A percentile compares a stretch with the other conserved stretches of the same genome.
These are phyloP conservation scores for Pestalotiopsis sp. DNA, from an alignment of 2,329 filamentous ascomycete species.

Conservation along the genomic window DNA sequence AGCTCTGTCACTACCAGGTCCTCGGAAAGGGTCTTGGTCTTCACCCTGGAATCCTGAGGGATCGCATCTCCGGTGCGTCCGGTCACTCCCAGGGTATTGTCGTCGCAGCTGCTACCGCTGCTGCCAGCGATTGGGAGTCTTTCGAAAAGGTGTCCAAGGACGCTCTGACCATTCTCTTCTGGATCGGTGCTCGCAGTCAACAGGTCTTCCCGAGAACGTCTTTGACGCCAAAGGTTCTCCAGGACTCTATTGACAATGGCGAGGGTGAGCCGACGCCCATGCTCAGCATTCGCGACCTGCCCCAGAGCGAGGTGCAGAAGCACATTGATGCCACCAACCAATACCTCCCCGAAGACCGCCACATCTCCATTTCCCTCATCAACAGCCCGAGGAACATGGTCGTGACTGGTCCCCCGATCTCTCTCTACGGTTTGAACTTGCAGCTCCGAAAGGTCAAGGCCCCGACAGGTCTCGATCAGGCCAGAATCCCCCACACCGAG, in stretches of 20 bases:
- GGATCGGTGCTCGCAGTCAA: slow-evolving; percentile 96
- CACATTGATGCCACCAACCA: slow-evolving; percentile 97
- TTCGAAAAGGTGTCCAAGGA: slow-evolving; percentile 80
- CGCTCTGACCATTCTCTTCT: slow-evolving; percentile 92
- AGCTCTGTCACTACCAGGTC: slow-evolving; percentile 93
- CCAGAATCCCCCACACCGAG: slow-evolving; percentile 89
- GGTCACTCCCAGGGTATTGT: slow-evolving; percentile 97
- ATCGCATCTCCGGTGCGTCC: slow-evolving; percentile 83
- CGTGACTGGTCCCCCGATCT: slow-evolving; percentile 93
- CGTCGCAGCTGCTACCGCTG: slow-evolving; percentile 87
- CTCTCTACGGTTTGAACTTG: slow-evolving; percentile 92
- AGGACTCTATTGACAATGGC: slow-evolving; percentile 91
- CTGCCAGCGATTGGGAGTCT: slow-evolving; percentile 90
- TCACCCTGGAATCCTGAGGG: slow-evolving; percentile 84
- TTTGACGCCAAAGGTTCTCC: slow-evolving; percentile 84
- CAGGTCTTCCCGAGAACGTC: slow-evolving; percentile 97
- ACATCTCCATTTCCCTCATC: slow-evolving; percentile 92
- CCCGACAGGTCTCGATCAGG: slow-evolving; percentile 95
- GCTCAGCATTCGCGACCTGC: slow-evolving; percentile 94
- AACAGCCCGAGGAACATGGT: slow-evolving; percentile 98
- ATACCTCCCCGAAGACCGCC: slow-evolving; percentile 88
- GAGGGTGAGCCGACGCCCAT: slow-evolving; percentile 97
- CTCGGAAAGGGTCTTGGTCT: slow-evolving; percentile 90
- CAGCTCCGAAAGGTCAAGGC: slow-evolving; percentile 97
- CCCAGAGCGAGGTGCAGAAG: slow-evolving; percentile 85